Evolutionary conservation across 2,329 filamentous ascomycete genomes (phyloP).

Genomic region (Colletotrichum noveboracense): DNA sequence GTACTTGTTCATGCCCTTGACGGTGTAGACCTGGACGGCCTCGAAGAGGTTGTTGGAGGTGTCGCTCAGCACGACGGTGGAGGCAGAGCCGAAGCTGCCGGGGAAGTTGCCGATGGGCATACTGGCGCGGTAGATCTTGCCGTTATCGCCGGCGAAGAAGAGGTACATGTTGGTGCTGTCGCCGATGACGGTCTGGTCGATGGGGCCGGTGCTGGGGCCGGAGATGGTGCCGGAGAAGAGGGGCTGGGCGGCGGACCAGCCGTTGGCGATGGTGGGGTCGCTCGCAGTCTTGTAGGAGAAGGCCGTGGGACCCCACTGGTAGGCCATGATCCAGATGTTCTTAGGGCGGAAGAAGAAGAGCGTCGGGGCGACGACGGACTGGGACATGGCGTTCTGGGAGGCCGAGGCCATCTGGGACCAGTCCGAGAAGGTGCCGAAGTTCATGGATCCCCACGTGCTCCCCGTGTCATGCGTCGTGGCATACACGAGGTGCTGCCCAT

Average conservation of each 20-base stretch:
- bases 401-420: slow-evolving; percentile 57
- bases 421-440: slow-evolving; percentile 59
- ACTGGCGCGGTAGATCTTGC: slow-evolving; percentile 67
- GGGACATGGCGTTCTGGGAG: slow-evolving; percentile 56
- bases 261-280: slow-evolving; percentile 61
- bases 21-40: slow-evolving; percentile 69
- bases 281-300: slow-evolving; percentile 66
- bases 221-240: slow-evolving; percentile 63
- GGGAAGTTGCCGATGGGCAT: slow-evolving; percentile 70
- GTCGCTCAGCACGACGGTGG: slow-evolving; percentile 57
- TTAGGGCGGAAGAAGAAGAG: slow-evolving; percentile 69
- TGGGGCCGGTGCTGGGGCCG: slow-evolving; percentile 55
- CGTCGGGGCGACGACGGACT: slow-evolving; percentile 60
- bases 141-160: slow-evolving; percentile 72
- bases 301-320: slow-evolving; percentile 65
- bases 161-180: slow-evolving; percentile 68
- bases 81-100: slow-evolving; percentile 58
- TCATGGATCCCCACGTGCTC: slow-evolving; percentile 60
- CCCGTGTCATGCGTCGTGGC: slow-evolving; percentile 51
- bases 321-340: slow-evolving; percentile 67
- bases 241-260: slow-evolving; percentile 58
- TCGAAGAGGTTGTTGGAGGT: slow-evolving; percentile 65
- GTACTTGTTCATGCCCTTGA: slow-evolving; percentile 60
- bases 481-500: slow-evolving; percentile 67
- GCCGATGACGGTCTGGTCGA: slow-evolving; percentile 69